Base-by-base conservation (phyloP, 352 stramenopile species). In the Halophytophthora polymorphica region DNA sequence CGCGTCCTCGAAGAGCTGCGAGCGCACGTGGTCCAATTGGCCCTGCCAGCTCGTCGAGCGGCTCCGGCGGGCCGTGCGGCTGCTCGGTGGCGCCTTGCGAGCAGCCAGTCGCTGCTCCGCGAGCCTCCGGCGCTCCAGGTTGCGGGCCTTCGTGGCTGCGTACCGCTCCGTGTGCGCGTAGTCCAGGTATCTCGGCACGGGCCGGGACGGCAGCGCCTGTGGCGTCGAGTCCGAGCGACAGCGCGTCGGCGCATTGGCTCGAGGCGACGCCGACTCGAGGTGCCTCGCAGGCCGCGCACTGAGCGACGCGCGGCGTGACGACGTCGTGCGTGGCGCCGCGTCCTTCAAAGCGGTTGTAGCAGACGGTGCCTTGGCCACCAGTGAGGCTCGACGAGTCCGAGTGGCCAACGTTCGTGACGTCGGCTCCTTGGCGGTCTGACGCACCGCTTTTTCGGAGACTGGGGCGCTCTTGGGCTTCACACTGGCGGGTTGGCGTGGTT, bases 131-230 rank as follows among this genome's bases (percentile, higher is more conserved):
- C 63, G 67, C 22, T 76, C 59, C 21, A 68, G 17, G 50, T 76
- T 76, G 53, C 45, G 48, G 36, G 63, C 59, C 55, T 73, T 76
- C 6, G 53, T 69, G 33, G 60, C 67, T 11, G 46, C 56, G 23
- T 64, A 76, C n/a, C 63, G 67, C 23, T 59, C 49, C 21, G 67
- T 70, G 18, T 53, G 70, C 6, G 61, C 50, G 45, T 76, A 76
- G 50, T 70, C 53, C 52, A 76, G 56, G 50, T 73, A 76, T 7
- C 67, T 45, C 39, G 63, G 39, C 14, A 50, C 35, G 2, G 37
- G 36, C 3, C 33, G 11, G 22, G 25, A 31, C 25, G 25, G 8
- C 4, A 31, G 25, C 25, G 25, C 25, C 25, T 31, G 25, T 4
- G 42, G 47, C 33, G 54, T 50, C 34, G 46, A 57, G 7, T 35